Percentiles rank a stretch among this genome's conserved stretches.
Conservation (phyloP, 257 asterid genomes). For the Scutellaria galericulata region DNA sequence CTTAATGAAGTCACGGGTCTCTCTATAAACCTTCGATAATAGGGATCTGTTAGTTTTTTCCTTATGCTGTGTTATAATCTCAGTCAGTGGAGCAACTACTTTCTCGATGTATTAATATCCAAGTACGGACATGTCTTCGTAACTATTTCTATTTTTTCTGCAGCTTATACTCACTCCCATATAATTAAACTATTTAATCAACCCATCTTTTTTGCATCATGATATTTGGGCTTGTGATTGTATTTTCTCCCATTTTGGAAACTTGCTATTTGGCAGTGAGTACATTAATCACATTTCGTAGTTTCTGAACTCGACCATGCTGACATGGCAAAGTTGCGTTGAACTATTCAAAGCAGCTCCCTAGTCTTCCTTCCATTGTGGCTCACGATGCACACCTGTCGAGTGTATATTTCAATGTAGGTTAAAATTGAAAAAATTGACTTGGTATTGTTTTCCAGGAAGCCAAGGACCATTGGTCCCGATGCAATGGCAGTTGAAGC, state of each 20-base stretch:
- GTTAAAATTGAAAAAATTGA: neutral
- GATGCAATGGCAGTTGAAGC: conserved; percentile 95
- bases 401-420: neutral
- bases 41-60: too few relatives aligned
- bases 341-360: conserved; percentile 1
- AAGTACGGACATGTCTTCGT: neutral
- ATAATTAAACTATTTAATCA: neutral
- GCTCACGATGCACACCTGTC: neutral
- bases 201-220: conserved; percentile 10
- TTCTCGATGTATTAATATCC: conserved; percentile 5
- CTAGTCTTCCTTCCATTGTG: neutral
- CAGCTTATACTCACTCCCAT: neutral
- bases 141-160: neutral
- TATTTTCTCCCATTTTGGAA: conserved; percentile 15
- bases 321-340: neutral
- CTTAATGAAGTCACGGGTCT: neutral
- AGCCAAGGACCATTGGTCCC: conserved; percentile 78
- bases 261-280: neutral
- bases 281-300: too few relatives aligned
- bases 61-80: neutral
- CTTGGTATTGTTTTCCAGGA: conserved; percentile 50
- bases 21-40: too few relatives aligned
- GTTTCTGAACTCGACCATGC: neutral
- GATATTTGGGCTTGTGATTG: conserved; percentile 8
- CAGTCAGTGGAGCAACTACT: neutral